A percentile compares a stretch with the other conserved stretches of the same genome.
Evolutionary conservation across 2,329 filamentous ascomycete species (phyloP).

Genomic region (Penicillium sp.): DNA sequence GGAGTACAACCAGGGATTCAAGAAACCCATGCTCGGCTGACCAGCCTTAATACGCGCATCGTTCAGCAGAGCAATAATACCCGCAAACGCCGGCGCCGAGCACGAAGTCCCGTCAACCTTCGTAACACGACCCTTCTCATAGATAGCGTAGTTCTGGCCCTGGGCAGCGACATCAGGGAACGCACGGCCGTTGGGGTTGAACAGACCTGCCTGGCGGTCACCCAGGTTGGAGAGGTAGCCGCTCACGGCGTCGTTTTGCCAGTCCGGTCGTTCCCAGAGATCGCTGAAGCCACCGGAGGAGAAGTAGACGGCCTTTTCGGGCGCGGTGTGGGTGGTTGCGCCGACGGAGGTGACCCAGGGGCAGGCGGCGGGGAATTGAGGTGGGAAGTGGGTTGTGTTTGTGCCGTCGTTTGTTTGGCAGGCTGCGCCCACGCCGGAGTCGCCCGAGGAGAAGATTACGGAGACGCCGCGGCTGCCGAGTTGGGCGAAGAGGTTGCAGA

Average conservation of each 20-base stretch:
- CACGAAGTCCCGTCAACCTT: conserved; percentile 49
- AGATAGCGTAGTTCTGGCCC: conserved; percentile 36
- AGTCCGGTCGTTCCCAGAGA: conserved; percentile 38
- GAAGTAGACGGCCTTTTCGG: conserved; percentile 44
- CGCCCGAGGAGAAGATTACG: conserved; percentile 53
- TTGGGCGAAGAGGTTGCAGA: conserved; percentile 52
- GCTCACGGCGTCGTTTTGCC: conserved; percentile 39
- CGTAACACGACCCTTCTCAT: conserved; percentile 30
- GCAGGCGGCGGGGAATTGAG: conserved; percentile 45
- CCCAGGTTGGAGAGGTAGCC: conserved; percentile 36
- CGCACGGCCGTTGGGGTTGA: conserved; percentile 39
- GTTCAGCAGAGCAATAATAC: conserved; percentile 63
- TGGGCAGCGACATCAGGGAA: conserved; percentile 48
- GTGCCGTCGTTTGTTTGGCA: conserved; percentile 39
- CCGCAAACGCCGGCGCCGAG: conserved; percentile 60
- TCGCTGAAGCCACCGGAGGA: conserved; percentile 48
- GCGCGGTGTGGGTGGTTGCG: conserved; percentile 40
- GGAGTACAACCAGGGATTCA: conserved; percentile 63
- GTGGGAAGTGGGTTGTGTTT: conserved; percentile 44
- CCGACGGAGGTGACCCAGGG: conserved; percentile 47
- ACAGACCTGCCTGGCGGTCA: conserved; percentile 29
- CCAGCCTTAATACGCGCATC: conserved; percentile 58
- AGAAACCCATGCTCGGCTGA: conserved; percentile 56
- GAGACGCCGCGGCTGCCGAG: conserved; percentile 54
- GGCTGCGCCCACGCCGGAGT: conserved; percentile 48